A percentile compares a stretch with the other conserved stretches of the same genome.
Conservation (phyloP, 2,329 filamentous ascomycete species). For the Trichothecium roseum region DNA sequence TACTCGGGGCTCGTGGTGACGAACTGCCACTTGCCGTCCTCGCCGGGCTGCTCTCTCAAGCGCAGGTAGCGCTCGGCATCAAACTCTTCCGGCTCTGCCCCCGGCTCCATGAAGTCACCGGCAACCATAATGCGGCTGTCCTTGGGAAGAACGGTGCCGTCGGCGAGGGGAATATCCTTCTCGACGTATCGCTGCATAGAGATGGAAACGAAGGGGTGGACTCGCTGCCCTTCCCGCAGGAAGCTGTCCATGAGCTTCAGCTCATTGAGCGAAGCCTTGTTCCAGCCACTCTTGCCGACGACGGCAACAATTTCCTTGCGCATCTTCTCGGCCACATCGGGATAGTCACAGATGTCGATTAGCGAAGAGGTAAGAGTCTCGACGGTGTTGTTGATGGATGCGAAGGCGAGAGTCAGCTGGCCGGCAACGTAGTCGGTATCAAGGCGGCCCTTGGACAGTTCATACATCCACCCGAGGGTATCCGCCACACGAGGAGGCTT, state of each 20-base stretch:
- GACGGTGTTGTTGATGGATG: conserved; percentile 44
- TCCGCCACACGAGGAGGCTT: conserved; percentile 34
- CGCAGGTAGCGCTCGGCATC: not conserved
- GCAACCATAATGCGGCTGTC: conserved; percentile 1
- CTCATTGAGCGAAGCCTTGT: conserved; percentile 29
- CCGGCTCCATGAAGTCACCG: not conserved
- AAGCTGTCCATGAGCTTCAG: conserved; percentile 38
- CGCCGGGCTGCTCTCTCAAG: not conserved
- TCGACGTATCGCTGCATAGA: conserved; percentile 1
- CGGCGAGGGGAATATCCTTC: not conserved
- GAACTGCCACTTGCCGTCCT: conserved; percentile 7
- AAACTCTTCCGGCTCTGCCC: not conserved
- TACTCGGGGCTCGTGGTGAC: conserved; percentile 19
- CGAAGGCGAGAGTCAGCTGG: conserved; percentile 25
- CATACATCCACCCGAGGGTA: conserved; percentile 44
- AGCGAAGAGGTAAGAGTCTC: conserved; percentile 11
- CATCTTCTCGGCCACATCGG: conserved; percentile 23
- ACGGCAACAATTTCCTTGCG: conserved; percentile 26
- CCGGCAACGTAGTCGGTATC: conserved; percentile 7
- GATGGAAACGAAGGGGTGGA: conserved; percentile 7
- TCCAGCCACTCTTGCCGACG: conserved; percentile 22
- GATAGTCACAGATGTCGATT: conserved; percentile 26
- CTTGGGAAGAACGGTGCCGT: conserved; percentile 1
- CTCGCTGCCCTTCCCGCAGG: conserved; percentile 38
- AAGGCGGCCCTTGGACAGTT: conserved; percentile 19